These are phyloP conservation scores for Actinomortierella wolfii DNA, from an alignment of 371 early-diverging fungal genomes.

Conservation along the genomic window DNA sequence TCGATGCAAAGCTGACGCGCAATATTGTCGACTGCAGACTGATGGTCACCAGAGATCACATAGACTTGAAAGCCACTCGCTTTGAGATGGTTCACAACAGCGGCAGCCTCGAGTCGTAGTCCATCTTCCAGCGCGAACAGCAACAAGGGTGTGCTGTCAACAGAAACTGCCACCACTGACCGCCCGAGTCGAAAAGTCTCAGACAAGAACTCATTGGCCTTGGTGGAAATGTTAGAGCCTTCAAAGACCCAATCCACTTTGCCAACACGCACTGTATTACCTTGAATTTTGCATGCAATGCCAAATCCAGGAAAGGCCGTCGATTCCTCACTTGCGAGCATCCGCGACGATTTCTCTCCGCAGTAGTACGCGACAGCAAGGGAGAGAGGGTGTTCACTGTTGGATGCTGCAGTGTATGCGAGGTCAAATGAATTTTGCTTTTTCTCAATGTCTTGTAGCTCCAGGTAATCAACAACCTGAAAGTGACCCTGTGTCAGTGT, in stretches of 20 bases:
- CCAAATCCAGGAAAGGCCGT: neutral
- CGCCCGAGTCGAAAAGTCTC: neutral
- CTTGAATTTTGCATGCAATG: neutral
- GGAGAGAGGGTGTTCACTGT: constrained; percentile 17
- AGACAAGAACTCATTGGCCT: neutral
- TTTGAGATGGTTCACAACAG: constrained; percentile 11
- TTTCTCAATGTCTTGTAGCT: neutral
- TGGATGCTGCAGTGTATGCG: constrained; percentile 8
- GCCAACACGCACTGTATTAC: neutral
- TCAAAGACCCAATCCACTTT: neutral
- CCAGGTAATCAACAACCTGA: constrained; percentile 13
- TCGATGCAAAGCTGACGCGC: neutral
- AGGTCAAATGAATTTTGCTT: neutral
- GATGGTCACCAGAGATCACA: constrained; percentile 1
- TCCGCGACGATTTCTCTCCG: neutral
- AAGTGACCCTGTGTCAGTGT: constrained; percentile 8
- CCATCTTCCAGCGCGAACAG: constrained; percentile 11
- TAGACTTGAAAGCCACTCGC: neutral
- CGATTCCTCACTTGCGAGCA: neutral
- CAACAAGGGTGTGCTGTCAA: neutral
- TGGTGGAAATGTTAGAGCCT: neutral
- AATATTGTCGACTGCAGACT: neutral
- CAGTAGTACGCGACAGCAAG: constrained; percentile 6
- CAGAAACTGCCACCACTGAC: constrained; percentile 1
- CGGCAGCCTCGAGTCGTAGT: constrained; percentile 14